These are phyloP conservation scores for Albatrellus sp. DNA, from an alignment of 1,284 basidiomycete genomes.

Conservation along the genomic window DNA sequence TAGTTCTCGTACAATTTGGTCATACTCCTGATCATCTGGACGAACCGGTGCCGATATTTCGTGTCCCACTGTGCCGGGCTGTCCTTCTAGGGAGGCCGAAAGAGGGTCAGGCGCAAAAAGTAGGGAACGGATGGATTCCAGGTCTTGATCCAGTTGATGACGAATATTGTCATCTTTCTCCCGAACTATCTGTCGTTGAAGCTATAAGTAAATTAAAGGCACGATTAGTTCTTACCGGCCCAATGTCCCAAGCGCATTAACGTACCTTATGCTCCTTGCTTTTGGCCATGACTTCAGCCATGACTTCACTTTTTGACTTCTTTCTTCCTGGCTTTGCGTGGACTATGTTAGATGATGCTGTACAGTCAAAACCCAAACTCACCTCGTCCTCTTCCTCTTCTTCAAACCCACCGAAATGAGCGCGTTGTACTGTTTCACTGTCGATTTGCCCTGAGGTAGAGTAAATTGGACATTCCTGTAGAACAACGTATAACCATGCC, in stretches of 20 bases:
- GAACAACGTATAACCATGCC: constrained; percentile 13
- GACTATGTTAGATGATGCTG: constrained; percentile 5
- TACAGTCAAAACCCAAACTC: neutral
- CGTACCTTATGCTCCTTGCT: constrained; percentile 88
- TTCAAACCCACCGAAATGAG: constrained; percentile 85
- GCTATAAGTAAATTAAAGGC: constrained; percentile 27
- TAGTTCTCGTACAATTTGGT: constrained; percentile 84
- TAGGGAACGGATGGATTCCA: constrained; percentile 73
- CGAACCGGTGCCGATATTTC: neutral
- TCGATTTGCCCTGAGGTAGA: constrained; percentile 48
- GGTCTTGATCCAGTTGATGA: constrained; percentile 80
- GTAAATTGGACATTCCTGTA: constrained; percentile 4
- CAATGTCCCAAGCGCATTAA: neutral
- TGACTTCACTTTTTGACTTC: constrained; percentile 91
- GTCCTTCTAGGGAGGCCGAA: constrained; percentile 14
- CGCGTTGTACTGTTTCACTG: constrained; percentile 46
- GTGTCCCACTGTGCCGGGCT: neutral
- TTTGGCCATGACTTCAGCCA: constrained; percentile 97
- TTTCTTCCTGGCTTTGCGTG: constrained; percentile 56
- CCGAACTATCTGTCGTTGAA: constrained; percentile 78
- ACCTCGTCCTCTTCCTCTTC: constrained; percentile 46
- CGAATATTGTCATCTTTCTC: constrained; percentile 83
- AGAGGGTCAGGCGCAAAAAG: constrained; percentile 51
- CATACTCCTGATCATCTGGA: constrained; percentile 55
- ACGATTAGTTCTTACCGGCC: neutral